These are phyloP conservation scores for Beta corolliflora DNA, from an alignment of 179 eudicot genomes.

Conservation along the genomic window DNA sequence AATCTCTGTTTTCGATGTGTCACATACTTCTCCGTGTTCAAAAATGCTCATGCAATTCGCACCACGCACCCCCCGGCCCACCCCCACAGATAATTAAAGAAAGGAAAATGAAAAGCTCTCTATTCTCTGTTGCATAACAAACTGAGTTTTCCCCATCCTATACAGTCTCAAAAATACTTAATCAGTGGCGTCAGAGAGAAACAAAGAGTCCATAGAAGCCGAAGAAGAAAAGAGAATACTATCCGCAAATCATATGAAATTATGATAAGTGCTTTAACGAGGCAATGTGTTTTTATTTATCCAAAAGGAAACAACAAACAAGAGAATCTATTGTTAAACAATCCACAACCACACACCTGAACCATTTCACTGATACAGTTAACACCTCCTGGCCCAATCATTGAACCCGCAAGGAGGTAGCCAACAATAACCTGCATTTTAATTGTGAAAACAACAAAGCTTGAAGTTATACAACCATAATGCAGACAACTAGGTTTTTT, in stretches of 20 bases:
- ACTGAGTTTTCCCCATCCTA: neutral
- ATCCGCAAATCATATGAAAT: neutral
- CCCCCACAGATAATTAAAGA: neutral
- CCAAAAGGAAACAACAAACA: slow-evolving; percentile 6
- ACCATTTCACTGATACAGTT: slow-evolving; percentile 94
- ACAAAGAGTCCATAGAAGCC: neutral
- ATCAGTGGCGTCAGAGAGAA: neutral
- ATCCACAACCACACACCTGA: slow-evolving; percentile 57
- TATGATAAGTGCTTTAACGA: neutral
- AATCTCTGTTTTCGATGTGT: neutral
- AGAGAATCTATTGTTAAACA: neutral
- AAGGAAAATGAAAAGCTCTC: neutral
- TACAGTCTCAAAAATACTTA: neutral
- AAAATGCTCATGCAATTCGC: neutral
- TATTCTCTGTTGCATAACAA: neutral
- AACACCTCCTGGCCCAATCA: slow-evolving; percentile 96
- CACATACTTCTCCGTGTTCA: neutral
- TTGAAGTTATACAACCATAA: neutral
- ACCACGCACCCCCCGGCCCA: neutral
- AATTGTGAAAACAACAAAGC: slow-evolving; percentile 8
- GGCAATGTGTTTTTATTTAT: neutral
- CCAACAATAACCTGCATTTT: slow-evolving; percentile 87
- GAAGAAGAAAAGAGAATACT: neutral
- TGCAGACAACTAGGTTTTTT: neutral
- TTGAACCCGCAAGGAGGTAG: slow-evolving; percentile 96